Evolutionary conservation across 2,329 filamentous ascomycete genomes (phyloP).

Genomic region (Penicillium griseofulvum): DNA sequence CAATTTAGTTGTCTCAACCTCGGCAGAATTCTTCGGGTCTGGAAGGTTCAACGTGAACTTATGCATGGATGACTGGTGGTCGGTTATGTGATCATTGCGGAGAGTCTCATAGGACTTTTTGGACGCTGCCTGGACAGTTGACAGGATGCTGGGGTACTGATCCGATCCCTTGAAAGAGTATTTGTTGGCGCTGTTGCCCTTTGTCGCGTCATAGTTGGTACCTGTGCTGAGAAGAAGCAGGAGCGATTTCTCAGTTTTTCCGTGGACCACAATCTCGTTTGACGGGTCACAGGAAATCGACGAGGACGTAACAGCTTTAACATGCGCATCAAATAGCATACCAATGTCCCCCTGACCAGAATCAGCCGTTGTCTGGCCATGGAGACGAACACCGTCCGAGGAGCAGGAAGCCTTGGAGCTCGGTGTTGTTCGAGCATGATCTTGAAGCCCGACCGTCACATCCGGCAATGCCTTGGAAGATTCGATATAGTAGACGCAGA

Average conservation of each 20-base stretch:
- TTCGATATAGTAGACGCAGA: neutral
- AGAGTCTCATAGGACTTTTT: neutral
- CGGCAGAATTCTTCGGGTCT: neutral
- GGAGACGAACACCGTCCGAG: neutral
- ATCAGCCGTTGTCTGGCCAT: neutral
- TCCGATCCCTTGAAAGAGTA: neutral
- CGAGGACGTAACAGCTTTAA: neutral
- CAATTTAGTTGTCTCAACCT: neutral
- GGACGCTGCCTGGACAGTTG: neutral
- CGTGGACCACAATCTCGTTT: neutral
- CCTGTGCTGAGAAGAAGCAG: neutral
- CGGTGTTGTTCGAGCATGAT: neutral
- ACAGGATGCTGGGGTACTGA: neutral
- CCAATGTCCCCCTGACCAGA: neutral
- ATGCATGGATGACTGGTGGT: neutral
- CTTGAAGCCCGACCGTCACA: neutral
- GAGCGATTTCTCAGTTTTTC: neutral
- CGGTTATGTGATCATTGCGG: neutral
- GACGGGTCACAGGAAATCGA: neutral
- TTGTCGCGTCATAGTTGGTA: neutral
- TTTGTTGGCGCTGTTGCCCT: neutral
- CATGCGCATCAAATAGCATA: neutral
- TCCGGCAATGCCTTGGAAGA: neutral
- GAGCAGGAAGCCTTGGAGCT: neutral
- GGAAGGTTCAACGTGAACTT: neutral